Conservation (phyloP, 306 rosid genomes). For the Canavalia gladiata region DNA sequence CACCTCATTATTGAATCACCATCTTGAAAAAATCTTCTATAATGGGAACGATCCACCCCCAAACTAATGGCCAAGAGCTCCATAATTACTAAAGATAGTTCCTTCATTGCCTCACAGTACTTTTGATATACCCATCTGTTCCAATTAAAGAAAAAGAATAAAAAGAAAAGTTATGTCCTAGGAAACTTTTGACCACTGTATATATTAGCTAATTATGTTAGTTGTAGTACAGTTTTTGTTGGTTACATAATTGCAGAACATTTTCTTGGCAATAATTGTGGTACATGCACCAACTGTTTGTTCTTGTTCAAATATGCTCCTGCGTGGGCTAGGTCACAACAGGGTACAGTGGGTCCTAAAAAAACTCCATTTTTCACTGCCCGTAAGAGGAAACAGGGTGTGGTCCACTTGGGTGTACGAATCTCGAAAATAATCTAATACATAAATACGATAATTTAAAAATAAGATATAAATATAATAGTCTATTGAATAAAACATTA, state of each 20-base stretch:
- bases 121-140: slow-evolving; percentile 70
- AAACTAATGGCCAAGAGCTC: slow-evolving; percentile 76
- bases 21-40: slow-evolving; percentile 68
- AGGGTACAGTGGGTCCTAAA: slow-evolving; percentile 22
- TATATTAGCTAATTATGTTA: background rate
- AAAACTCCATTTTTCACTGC: background rate
- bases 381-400: background rate
- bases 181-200: background rate
- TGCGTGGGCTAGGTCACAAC: background rate
- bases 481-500: too few relatives aligned
- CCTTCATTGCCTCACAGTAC: slow-evolving; percentile 78
- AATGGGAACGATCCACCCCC: slow-evolving; percentile 65
- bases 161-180: background rate
- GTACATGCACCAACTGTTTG: background rate
- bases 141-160: background rate
- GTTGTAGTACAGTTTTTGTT: background rate
- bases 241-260: background rate
- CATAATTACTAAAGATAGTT: slow-evolving; percentile 58
- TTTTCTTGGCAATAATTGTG: slow-evolving; percentile 1
- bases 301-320: background rate
- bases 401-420: too few relatives aligned
- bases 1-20: slow-evolving; percentile 81
- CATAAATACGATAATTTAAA: too few relatives aligned
- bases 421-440: too few relatives aligned
- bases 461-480: too few relatives aligned